phyloP scores from a whole-genome alignment of 352 stramenopile species.

The Phytophthora chlamydospora region DNA sequence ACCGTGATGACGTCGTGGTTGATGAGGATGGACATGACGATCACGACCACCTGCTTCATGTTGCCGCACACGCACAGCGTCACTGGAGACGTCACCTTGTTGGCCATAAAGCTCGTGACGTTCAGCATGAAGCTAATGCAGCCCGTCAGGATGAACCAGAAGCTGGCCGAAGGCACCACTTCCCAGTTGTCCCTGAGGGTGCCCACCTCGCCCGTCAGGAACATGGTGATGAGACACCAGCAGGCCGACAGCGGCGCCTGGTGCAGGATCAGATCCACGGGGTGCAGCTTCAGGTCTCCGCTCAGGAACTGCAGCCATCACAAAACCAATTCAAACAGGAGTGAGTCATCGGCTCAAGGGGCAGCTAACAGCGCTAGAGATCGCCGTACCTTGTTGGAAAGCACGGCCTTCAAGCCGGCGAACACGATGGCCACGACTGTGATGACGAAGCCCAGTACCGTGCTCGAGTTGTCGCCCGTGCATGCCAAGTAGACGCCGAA shows the following conservation, averaged over 20 bases:
- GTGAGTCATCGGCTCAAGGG: conserved; percentile 8
- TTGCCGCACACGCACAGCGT: conserved; percentile 95
- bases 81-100: conserved; percentile 94
- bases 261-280: conserved; percentile 92
- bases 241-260: conserved; percentile 93
- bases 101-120: conserved; percentile 94
- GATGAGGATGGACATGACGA: conserved; percentile 80
- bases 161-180: conserved; percentile 54
- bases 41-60: conserved; percentile 94
- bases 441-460: conserved; percentile 88
- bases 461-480: conserved; percentile 90
- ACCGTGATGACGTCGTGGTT: conserved; percentile 74
- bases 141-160: conserved; percentile 88
- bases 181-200: conserved; percentile 70
- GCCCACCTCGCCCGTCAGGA: conserved; percentile 79
- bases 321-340: conserved; percentile 11
- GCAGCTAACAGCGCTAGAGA: too few relatives aligned
- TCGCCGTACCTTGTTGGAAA: conserved; percentile 79
- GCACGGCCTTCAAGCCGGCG: conserved; percentile 92
- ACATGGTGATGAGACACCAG: conserved; percentile 87
- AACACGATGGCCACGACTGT: conserved; percentile 91
- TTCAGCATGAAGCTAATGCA: conserved; percentile 94
- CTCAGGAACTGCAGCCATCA: conserved; percentile 75
- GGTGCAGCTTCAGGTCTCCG: conserved; percentile 93
- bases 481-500: conserved; percentile 87